phyloP scores from a whole-genome alignment of 1,284 basidiomycete species.

The Malassezia vespertilionis region DNA sequence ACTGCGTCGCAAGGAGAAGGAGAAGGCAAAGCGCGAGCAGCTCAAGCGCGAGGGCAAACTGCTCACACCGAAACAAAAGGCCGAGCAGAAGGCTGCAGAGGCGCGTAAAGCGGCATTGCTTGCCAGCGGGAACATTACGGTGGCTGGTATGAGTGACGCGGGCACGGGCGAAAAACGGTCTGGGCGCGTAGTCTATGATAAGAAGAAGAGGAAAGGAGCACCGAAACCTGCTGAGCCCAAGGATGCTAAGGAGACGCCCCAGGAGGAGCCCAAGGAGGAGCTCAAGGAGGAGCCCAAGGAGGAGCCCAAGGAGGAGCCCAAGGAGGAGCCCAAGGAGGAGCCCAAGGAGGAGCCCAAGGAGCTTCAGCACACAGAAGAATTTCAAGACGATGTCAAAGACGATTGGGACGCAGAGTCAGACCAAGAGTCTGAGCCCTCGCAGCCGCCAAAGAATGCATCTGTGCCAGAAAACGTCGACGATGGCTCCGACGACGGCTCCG shows the following conservation, averaged over 20 bases:
- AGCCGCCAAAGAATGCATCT: neutral
- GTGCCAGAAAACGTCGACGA: constrained; percentile 18
- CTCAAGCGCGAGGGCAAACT: constrained; percentile 46
- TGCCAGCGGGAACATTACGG: constrained; percentile 67
- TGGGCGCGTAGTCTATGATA: constrained; percentile 62
- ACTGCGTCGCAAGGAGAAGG: constrained; percentile 41
- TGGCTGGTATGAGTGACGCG: constrained; percentile 64
- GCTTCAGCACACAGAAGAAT: constrained; percentile 29
- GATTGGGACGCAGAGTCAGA: constrained; percentile 49
- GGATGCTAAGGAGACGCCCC: constrained; percentile 4
- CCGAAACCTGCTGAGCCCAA: constrained; percentile 32
- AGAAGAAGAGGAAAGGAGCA: constrained; percentile 62
- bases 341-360: constrained; percentile 38
- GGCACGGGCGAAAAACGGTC: constrained; percentile 35
- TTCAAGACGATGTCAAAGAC: constrained; percentile 47
- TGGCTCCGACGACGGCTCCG: constrained; percentile 53
- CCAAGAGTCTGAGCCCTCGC: constrained; percentile 57
- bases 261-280: constrained; percentile 38
- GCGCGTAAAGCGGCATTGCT: constrained; percentile 81
- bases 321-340: constrained; percentile 35
- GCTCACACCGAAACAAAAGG: constrained; percentile 66
- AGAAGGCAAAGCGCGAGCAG: constrained; percentile 43
- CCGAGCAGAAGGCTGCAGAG: constrained; percentile 81
- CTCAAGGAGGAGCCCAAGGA: constrained; percentile 31
- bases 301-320: constrained; percentile 2